Base-by-base conservation (phyloP, 257 asterid genomes). In the Scutellaria barbata region DNA sequence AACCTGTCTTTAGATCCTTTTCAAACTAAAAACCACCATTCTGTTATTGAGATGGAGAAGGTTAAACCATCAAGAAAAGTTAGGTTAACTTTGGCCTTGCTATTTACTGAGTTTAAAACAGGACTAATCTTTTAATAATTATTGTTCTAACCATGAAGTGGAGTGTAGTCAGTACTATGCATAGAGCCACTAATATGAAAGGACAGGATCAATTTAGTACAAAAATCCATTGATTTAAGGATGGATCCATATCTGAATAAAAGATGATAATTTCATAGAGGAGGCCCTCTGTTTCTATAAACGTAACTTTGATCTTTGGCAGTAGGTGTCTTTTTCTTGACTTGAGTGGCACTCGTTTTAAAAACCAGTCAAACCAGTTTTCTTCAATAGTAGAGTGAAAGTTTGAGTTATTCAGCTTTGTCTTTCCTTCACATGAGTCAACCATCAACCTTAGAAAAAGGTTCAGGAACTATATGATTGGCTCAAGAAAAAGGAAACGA, bases 101-200 rank as follows among this genome's bases (percentile, higher is more conserved):
- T 40, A 41, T 62, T 3, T 5, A 17, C 30, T 13, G 22, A 12
- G 64, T 35, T 6, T 58, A 58, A 12, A 10, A 22, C 11, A 25
- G 40, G 6, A 4, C 64, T 33, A 20, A 13, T 33, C 20, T 58
- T 13, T 33, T 58, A 8, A 45, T 58, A 45, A n/a, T 13, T 58
- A 10, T 58, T n/a, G 42, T 56, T 30, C 63, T 56, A 56, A n/a
- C 63, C 43, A 30, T 56, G 63, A 30, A 56, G 16, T 25, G 63
- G 42, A 20, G 10, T 5, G 10, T 16, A 5, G 2, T 25, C 30
- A 54, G 10, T 54, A 11, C 11, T 56, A 56, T 56, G 62, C 62
- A 56, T 54, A 54, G 14, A 20, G 22, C 40, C 39, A 54, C 61
- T 5, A 54, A 54, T n/a, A 22, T 54, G 39, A 54, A 54, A 54